A percentile compares a stretch with the other conserved stretches of the same genome.
Conservation (phyloP, 2,329 filamentous ascomycete species). For the Curvularia eragrostidis region DNA sequence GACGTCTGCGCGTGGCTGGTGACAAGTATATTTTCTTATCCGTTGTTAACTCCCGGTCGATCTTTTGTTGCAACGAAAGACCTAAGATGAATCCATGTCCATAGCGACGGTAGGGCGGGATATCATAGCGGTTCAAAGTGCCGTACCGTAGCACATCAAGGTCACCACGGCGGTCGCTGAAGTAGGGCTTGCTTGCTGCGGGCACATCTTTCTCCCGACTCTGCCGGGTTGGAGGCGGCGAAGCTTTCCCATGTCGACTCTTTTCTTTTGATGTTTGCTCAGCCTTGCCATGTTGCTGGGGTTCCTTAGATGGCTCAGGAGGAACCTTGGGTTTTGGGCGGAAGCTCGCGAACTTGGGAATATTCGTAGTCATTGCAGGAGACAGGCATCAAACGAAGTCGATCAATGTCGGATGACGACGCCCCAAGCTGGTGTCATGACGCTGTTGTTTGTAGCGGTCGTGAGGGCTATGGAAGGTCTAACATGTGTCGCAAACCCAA, state of each 20-base stretch:
- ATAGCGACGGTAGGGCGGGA: conserved; percentile 73
- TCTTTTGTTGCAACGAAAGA: conserved; percentile 63
- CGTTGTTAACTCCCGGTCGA: conserved; percentile 69
- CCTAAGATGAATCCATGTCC: conserved; percentile 77
- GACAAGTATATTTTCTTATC: conserved; percentile 54
- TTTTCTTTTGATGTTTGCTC: conserved; percentile 16
- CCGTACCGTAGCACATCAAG: conserved; percentile 77
- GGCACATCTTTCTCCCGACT: conserved; percentile 5
- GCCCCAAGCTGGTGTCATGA: background rate
- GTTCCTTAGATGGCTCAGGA: conserved; percentile 19
- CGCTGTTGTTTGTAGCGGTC: background rate
- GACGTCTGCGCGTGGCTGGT: conserved; percentile 51
- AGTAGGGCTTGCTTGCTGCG: conserved; percentile 25
- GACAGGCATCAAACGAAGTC: background rate
- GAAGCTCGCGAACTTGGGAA: conserved; percentile 80
- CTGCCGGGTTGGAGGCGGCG: conserved; percentile 41
- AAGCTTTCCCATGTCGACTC: conserved; percentile 28
- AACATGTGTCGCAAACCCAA: background rate
- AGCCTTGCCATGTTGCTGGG: conserved; percentile 15
- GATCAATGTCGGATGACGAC: background rate
- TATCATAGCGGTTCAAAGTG: conserved; percentile 71
- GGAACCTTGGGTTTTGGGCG: conserved; percentile 57
- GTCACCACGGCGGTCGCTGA: conserved; percentile 75
- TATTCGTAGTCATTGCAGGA: conserved; percentile 38
- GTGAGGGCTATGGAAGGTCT: background rate